Percentiles rank a stretch among this genome's conserved stretches.
phyloP scores from a whole-genome alignment of 805 yeast genomes.

The Wickerhamiella cacticola region DNA sequence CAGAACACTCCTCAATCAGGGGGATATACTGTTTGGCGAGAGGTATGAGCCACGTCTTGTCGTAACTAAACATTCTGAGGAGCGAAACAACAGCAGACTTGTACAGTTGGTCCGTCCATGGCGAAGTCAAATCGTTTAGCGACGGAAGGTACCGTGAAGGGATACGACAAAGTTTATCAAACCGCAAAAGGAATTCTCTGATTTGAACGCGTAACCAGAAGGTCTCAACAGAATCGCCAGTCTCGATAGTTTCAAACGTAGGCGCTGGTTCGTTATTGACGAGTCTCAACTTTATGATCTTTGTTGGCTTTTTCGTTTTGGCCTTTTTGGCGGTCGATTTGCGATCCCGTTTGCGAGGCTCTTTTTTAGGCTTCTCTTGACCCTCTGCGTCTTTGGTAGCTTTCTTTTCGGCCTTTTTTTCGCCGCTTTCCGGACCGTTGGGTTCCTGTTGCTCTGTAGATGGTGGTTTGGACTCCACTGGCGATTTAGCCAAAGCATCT shows the following conservation, averaged over 20 bases:
- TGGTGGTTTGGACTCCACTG: too few species aligned
- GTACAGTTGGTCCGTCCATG: constrained; percentile 30
- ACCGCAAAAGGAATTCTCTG: constrained; percentile 31
- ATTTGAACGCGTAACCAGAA: constrained; percentile 28
- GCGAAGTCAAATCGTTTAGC: constrained; percentile 28
- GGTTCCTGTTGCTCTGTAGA: too few species aligned
- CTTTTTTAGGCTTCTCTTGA: neutral
- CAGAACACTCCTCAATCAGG: constrained; percentile 28
- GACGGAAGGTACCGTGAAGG: constrained; percentile 27
- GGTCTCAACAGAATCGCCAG: constrained; percentile 22
- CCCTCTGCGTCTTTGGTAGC: neutral
- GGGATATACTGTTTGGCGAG: constrained; percentile 21
- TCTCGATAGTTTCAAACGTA: constrained; percentile 21
- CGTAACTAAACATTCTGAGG: constrained; percentile 26
- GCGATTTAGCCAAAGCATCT: neutral
- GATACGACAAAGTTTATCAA: constrained; percentile 30
- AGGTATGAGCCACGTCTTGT: constrained; percentile 24
- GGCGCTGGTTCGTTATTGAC: constrained; percentile 20
- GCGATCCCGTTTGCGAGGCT: neutral
- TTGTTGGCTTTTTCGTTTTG: constrained; percentile 9
- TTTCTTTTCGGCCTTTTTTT: neutral
- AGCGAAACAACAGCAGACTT: constrained; percentile 28
- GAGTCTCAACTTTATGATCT: constrained; percentile 18
- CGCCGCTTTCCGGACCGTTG: too few species aligned
- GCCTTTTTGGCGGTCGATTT: constrained; percentile 14